These are phyloP conservation scores for Phylloporus rhodoxanthus DNA, from an alignment of 768 basidiomycete species.

Conservation along the genomic window DNA sequence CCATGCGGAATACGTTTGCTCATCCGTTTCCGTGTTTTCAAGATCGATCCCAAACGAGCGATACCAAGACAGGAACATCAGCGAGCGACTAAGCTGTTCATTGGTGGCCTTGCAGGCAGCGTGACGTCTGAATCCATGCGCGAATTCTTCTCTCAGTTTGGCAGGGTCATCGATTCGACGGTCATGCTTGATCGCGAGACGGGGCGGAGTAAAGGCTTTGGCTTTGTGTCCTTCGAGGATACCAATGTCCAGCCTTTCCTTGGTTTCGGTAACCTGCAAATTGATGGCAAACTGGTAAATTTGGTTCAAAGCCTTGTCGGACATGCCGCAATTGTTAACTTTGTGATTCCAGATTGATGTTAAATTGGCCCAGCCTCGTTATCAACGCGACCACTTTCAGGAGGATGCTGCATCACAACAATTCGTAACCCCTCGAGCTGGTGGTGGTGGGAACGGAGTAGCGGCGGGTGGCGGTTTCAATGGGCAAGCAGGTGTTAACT, in stretches of 20 bases:
- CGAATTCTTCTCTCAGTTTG: slow-evolving; percentile 89
- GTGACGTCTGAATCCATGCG: slow-evolving; percentile 94
- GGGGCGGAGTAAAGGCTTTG: slow-evolving; percentile 92
- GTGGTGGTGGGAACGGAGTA: slow-evolving; percentile 6
- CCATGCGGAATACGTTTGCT: slow-evolving; percentile 10
- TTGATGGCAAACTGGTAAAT: slow-evolving; percentile 91
- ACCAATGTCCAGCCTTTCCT: slow-evolving; percentile 87
- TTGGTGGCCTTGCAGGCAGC: slow-evolving; percentile 86
- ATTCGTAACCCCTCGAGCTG: slow-evolving; percentile 5
- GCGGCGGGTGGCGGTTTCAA: slow-evolving; percentile 24
- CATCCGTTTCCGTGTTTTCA: slow-evolving; percentile 18
- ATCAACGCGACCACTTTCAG: slow-evolving; percentile 63
- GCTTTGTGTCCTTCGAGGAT: slow-evolving; percentile 93
- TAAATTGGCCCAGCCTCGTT: slow-evolving; percentile 90
- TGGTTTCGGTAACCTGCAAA: slow-evolving; percentile 80
- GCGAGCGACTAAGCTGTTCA: slow-evolving; percentile 90
- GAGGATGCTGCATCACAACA: slow-evolving; percentile 34
- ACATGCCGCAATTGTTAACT: not conserved
- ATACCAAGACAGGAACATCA: slow-evolving; percentile 96
- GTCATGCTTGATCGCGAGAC: slow-evolving; percentile 99
- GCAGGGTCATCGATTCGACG: slow-evolving; percentile 94
- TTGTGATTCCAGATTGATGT: slow-evolving; percentile 74
- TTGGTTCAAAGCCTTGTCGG: not conserved
- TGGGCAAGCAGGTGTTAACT: slow-evolving; percentile 35
- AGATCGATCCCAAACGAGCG: slow-evolving; percentile 99